phyloP scores from a whole-genome alignment of 1,284 basidiomycete genomes.

The Fomitopsis pinicola region DNA sequence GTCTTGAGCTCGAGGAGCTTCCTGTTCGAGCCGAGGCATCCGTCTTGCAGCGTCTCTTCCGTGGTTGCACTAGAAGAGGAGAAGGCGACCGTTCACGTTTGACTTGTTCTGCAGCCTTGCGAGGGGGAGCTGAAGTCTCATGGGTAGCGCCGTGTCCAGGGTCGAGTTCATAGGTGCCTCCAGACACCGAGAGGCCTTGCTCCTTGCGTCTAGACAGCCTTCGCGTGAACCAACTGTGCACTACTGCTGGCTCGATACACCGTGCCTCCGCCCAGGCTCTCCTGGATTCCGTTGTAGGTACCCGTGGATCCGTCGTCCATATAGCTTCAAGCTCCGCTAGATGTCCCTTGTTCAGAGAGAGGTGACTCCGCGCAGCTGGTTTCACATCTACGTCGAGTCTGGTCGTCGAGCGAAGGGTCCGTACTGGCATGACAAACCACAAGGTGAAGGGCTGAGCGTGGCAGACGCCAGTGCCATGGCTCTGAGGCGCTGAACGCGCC shows the following conservation, averaged over 20 bases:
- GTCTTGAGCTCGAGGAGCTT: background rate
- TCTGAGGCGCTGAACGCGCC: no score
- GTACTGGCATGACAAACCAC: background rate
- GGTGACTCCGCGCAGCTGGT: background rate
- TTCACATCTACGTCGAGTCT: background rate
- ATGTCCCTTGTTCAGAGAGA: background rate
- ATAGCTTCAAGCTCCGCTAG: background rate
- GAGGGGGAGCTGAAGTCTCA: background rate
- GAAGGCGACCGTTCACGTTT: slow-evolving; percentile 6
- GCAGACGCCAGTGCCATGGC: no score
- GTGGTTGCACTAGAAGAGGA: background rate
- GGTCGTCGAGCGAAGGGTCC: background rate
- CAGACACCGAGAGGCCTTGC: background rate
- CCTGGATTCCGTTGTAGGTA: background rate
- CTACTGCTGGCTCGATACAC: background rate
- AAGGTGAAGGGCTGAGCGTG: background rate
- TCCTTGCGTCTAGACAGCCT: background rate
- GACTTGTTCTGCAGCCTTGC: background rate
- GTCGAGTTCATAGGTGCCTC: slow-evolving; percentile 3
- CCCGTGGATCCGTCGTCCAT: background rate
- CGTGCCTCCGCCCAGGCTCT: slow-evolving; percentile 5
- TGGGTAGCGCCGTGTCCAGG: background rate
- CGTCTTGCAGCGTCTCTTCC: background rate
- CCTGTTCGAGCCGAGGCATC: no score
- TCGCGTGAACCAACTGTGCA: slow-evolving; percentile 3